Evolutionary conservation across 1,139 yeast genomes (phyloP).

Genomic region (Kodamaea ohmeri): DNA sequence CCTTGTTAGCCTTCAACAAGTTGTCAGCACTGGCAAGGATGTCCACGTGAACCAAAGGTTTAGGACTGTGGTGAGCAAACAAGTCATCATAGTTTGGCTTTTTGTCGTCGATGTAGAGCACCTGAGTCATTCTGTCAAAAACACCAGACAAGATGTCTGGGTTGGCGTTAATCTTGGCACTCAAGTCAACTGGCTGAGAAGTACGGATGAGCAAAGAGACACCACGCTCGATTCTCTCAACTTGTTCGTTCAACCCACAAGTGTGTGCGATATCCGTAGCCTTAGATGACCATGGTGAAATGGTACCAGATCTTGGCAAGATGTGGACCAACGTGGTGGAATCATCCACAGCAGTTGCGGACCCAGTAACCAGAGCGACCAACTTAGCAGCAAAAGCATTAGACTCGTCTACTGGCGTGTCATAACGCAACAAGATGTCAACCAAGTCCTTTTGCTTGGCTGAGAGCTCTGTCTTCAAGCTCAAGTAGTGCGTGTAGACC

Average conservation of each 20-base stretch:
- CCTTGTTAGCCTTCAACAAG: slow-evolving; percentile 72
- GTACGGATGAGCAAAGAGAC: slow-evolving; percentile 68
- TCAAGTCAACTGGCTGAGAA: slow-evolving; percentile 59
- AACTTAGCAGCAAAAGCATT: slow-evolving; percentile 52
- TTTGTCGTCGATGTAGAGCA: slow-evolving; percentile 47
- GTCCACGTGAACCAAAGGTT: slow-evolving; percentile 79
- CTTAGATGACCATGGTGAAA: slow-evolving; percentile 98
- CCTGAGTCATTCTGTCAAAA: slow-evolving; percentile 95
- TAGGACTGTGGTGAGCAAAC: slow-evolving; percentile 77
- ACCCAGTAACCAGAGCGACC: slow-evolving; percentile 25
- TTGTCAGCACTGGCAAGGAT: slow-evolving; percentile 59
- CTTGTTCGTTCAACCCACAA: slow-evolving; percentile 70
- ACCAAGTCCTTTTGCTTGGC: slow-evolving; percentile 45
- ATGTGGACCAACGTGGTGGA: slow-evolving; percentile 68
- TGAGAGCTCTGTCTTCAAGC: slow-evolving; percentile 43
- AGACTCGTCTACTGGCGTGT: slow-evolving; percentile 54
- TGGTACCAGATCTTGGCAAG: slow-evolving; percentile 92
- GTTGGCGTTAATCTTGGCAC: slow-evolving; percentile 27
- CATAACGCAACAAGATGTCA: slow-evolving; percentile 70
- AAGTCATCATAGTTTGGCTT: slow-evolving; percentile 63
- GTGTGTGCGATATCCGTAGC: slow-evolving; percentile 93
- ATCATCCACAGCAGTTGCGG: slow-evolving; percentile 32
- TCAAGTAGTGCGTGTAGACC: slow-evolving; percentile 78
- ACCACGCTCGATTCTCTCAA: slow-evolving; percentile 91
- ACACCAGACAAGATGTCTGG: slow-evolving; percentile 62